phyloP scores from a whole-genome alignment of 2,329 filamentous ascomycete genomes.

The Aspergillus awamori region DNA sequence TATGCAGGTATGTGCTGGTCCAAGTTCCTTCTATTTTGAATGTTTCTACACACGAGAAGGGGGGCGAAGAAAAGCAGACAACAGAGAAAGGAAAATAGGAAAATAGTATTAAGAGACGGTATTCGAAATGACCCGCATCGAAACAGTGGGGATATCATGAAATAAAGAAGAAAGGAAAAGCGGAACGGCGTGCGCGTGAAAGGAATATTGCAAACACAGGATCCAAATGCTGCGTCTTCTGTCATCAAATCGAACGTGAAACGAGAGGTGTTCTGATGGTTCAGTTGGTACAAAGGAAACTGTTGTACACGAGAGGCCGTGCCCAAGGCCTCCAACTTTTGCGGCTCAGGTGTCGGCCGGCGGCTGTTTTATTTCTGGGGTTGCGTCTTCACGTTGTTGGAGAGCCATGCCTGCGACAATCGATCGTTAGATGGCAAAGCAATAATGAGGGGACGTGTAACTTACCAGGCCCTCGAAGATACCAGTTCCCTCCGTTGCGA shows the following conservation, averaged over 20 bases:
- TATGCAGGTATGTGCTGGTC: constrained; percentile 15
- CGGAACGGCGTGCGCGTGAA: constrained; percentile 26
- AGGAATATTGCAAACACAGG: constrained; percentile 23
- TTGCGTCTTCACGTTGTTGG: constrained; percentile 74
- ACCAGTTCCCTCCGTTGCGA: constrained; percentile 78
- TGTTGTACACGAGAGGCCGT: constrained; percentile 39
- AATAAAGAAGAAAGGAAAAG: constrained; percentile 27
- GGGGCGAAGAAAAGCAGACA: constrained; percentile 10
- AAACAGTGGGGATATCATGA: constrained; percentile 51
- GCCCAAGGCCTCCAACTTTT: background rate
- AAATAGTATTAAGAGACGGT: constrained; percentile 36
- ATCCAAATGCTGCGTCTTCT: constrained; percentile 45
- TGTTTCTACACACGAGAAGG: constrained; percentile 20
- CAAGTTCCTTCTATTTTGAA: constrained; percentile 21
- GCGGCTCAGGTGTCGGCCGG: constrained; percentile 8
- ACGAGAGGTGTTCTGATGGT: constrained; percentile 30
- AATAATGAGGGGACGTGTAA: constrained; percentile 13
- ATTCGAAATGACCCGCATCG: constrained; percentile 35
- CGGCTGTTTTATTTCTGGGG: constrained; percentile 41
- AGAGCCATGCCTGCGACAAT: constrained; percentile 66
- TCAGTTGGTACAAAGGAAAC: constrained; percentile 23
- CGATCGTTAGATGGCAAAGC: constrained; percentile 18
- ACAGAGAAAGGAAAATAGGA: constrained; percentile 21
- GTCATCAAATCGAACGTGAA: constrained; percentile 47
- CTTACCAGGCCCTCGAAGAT: constrained; percentile 75